Conservation (phyloP, 306 rosid species). For the Sechiopsis laciniata region DNA sequence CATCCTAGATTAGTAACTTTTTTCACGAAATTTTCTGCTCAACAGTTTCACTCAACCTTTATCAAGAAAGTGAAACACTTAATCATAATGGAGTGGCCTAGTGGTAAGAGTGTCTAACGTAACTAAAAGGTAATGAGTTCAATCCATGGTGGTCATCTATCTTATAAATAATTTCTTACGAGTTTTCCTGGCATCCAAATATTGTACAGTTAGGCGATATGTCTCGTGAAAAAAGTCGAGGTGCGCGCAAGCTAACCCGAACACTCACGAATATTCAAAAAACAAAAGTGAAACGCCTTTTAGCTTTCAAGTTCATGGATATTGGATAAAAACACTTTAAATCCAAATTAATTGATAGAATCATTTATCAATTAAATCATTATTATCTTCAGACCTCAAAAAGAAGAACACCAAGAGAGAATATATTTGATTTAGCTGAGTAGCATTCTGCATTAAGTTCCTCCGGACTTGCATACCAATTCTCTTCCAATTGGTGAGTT, state of each 20-base stretch:
- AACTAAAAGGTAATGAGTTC: no score
- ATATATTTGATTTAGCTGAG: constrained; percentile 68
- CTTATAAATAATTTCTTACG: no score
- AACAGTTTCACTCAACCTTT: constrained; percentile 18
- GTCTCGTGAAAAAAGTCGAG: no score
- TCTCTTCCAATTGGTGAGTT: constrained; percentile 53
- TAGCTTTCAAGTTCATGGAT: neutral
- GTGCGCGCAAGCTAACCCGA: no score
- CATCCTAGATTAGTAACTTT: neutral
- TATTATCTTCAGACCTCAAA: constrained; percentile 66
- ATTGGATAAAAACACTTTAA: constrained; percentile 3
- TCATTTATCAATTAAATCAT: constrained; percentile 19
- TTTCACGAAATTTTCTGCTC: neutral
- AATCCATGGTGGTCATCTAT: no score
- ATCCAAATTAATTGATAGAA: neutral
- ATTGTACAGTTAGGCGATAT: no score
- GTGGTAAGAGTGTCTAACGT: no score
- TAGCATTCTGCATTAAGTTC: constrained; percentile 46
- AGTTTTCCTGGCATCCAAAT: no score
- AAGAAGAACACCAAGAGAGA: constrained; percentile 77
- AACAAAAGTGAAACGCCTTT: neutral
- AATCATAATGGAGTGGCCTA: no score
- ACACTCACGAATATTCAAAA: no score
- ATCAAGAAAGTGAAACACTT: neutral
- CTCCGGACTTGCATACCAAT: constrained; percentile 88